Evolutionary conservation across 2,329 filamentous ascomycete species (phyloP).

Genomic region (Diaporthe amygdali): DNA sequence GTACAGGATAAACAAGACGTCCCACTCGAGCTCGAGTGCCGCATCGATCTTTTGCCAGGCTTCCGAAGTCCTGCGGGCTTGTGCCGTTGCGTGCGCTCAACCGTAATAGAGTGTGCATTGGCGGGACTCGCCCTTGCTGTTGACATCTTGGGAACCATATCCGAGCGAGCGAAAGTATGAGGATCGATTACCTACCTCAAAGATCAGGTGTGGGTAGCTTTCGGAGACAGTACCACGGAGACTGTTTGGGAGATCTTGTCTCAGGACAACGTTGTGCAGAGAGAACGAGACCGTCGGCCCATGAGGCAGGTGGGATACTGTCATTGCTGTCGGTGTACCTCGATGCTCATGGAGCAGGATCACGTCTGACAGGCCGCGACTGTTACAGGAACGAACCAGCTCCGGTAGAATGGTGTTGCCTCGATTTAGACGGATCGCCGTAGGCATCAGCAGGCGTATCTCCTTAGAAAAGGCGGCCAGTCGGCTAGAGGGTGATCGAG

Average conservation of each 20-base stretch:
- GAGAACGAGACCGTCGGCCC: constrained; percentile 87
- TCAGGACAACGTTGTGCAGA: constrained; percentile 89
- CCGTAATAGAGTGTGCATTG: not conserved
- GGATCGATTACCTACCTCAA: constrained; percentile 59
- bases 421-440: constrained; percentile 85
- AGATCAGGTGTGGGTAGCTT: constrained; percentile 92
- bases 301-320: constrained; percentile 85
- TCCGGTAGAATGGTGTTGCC: constrained; percentile 89
- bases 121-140: too few relatives aligned
- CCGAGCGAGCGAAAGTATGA: not conserved
- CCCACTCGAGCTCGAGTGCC: not conserved
- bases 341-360: constrained; percentile 90
- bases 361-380: constrained; percentile 82
- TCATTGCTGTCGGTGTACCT: constrained; percentile 89
- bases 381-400: constrained; percentile 80
- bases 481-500: constrained; percentile 82
- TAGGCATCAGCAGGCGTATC: constrained; percentile 74
- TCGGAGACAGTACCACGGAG: constrained; percentile 76
- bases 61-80: not conserved
- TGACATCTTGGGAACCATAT: not conserved
- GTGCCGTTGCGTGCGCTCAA: not conserved
- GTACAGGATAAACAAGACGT: not conserved
- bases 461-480: constrained; percentile 89
- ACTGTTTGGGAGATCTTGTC: constrained; percentile 90
- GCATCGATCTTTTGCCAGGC: not conserved